Base-by-base conservation (phyloP, 257 asterid species). In the Scutellaria barbata region DNA sequence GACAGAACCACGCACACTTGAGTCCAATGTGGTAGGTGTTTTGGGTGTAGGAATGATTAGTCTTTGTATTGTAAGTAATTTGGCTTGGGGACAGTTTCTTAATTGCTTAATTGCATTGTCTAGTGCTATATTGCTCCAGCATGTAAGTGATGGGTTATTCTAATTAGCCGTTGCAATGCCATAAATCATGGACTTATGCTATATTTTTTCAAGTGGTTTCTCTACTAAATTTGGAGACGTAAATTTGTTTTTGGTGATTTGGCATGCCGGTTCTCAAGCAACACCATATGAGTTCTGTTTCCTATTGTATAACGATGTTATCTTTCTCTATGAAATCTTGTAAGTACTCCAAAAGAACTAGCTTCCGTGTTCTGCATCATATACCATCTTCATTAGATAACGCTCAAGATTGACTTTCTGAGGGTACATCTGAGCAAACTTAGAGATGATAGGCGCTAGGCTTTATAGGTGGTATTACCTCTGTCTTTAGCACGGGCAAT, bases 171-270 rank as follows among this genome's bases (percentile, higher is more conserved):
- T 30, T 30, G 63, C 30, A 16, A 52, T 35, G 30, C 40, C 8
- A 51, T 33, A 8, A 7, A 18, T 48, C 51, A 52, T 8, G 37
- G 64, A 25, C 72, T 63, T 52, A 14, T 35, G n/a, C 46, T 22
- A 40, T 52, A 22, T 56, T 17, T 17, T 17, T 33, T 51, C 35
- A 30, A 48, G 63, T 46, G 47, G 64, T 25, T 48, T 68, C 6
- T 25, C 69, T 22, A 13, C 48, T 67, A 41, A 41, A 22, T 48
- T 40, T 42, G 63, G 63, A 12, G 14, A 16, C 41, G 17, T 16
- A 20, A 42, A 51, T 66, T 68, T 68, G 40, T 60, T 59, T 22
- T 59, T 22, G 66, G 45, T 75, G 66, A 52, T 43, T 75, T 14
- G 57, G 41, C 33, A 1, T 52, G 56, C 35, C 64, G 52, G 58